Evolutionary conservation across 2,329 filamentous ascomycete genomes (phyloP), one percentile per base, ranked within the genome.

Genomic region (Simplicillium sp.): DNA sequence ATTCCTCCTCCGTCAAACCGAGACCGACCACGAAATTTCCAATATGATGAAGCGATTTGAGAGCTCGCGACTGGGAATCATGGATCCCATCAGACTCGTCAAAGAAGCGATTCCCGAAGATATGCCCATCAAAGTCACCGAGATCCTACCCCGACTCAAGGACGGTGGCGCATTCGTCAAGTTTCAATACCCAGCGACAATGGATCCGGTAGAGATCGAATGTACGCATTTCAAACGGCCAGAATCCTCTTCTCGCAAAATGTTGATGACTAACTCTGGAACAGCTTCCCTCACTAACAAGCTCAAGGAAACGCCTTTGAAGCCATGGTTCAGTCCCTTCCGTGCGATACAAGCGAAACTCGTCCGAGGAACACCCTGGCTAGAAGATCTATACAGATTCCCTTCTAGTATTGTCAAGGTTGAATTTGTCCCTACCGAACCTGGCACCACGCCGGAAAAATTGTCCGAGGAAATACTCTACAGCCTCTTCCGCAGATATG

Each of bases 141-240:
- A 94, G 53, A 82, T 96, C 13, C 61, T 96, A 14, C 88, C 89
- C 1, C 75, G 88, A 3, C 69, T 94, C 20, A 89, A 94, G 53
- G 92, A 98, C 55, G 92, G 92, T 13, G 92, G 92, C 11, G 87
- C 87, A 1, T 97, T 94, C 57, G 81, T 97, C 58, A 96, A 94
- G 59, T 88, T 94, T 56, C 73, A 72, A 13, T 76, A 71, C 40
- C 61, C 65, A 32, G 45, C 58, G 1, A 59, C 57, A 11, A 51
- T 64, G 9, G 56, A 62, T 4, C 53, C 63, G 3, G 57, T 64
- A 36, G 52, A 69, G 37, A 55, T 73, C 37, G 68, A 73, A 54
- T 55, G 65, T 66, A 51, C 28, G 49, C 50, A 15, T 13, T 34
- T 9, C 8, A 37, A 20, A n/a, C 11, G 6, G 11, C 36, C 3